Evolutionary conservation across 495 filamentous ascomycete genomes (phyloP).

Genomic region (Penicillium robsamsonii): DNA sequence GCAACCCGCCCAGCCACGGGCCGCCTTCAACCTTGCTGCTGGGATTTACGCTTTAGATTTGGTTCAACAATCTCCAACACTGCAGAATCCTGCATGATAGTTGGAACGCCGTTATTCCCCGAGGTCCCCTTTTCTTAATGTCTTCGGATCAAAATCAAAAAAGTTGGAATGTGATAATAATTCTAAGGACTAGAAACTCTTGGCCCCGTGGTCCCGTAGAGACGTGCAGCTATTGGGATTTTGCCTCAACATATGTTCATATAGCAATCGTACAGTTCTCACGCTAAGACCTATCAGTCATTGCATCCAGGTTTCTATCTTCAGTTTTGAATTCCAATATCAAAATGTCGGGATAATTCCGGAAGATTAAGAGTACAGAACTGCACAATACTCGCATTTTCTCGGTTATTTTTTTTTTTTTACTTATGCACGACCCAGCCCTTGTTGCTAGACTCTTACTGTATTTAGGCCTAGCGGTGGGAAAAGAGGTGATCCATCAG

Average conservation of each 20-base stretch:
- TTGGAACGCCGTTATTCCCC: neutral
- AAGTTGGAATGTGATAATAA: too few relatives aligned
- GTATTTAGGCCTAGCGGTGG: slow-evolving; percentile 17
- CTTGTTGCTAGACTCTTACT: slow-evolving; percentile 12
- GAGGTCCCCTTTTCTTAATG: neutral
- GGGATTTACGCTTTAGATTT: slow-evolving; percentile 6
- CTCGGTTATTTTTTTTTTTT: neutral
- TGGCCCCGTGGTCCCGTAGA: slow-evolving; percentile 24
- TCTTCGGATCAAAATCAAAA: too few relatives aligned
- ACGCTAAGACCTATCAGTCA: neutral
- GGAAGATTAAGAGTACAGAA: neutral
- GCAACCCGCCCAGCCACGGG: slow-evolving; percentile 23
- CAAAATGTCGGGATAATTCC: neutral
- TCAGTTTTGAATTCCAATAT: neutral
- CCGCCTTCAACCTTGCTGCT: slow-evolving; percentile 17
- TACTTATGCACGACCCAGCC: neutral
- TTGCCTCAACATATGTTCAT: neutral
- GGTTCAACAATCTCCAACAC: neutral
- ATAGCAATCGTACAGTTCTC: neutral
- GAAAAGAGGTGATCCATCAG: slow-evolving; percentile 24
- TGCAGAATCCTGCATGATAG: neutral
- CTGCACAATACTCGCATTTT: neutral
- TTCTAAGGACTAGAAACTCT: neutral
- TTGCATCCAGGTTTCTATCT: neutral
- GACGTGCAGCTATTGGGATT: slow-evolving; percentile 21